These are phyloP conservation scores for Dactylonectria estremocensis DNA, from an alignment of 2,329 filamentous ascomycete species.

Conservation along the genomic window DNA sequence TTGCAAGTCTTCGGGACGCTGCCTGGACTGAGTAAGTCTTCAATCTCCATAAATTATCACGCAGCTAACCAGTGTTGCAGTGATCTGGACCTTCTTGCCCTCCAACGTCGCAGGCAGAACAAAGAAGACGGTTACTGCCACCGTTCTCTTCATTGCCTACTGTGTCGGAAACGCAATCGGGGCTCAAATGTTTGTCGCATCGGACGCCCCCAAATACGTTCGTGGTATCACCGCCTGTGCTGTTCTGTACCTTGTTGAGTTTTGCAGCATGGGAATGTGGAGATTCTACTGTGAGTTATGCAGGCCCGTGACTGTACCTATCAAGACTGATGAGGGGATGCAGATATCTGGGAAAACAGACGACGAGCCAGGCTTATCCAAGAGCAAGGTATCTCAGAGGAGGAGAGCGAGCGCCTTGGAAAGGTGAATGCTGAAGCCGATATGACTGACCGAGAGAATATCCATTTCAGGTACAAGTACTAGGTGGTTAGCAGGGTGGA, in stretches of 20 bases:
- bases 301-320: neutral
- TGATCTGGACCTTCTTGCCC: constrained; percentile 54
- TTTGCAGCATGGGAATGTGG: constrained; percentile 45
- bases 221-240: constrained; percentile 41
- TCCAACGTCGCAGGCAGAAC: constrained; percentile 58
- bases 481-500: neutral
- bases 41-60: neutral
- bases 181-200: constrained; percentile 45
- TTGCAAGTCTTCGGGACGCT: constrained; percentile 47
- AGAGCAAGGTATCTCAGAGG: constrained; percentile 44
- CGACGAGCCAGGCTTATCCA: constrained; percentile 40
- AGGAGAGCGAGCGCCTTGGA: constrained; percentile 46
- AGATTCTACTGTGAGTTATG: constrained; percentile 46
- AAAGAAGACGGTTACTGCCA: constrained; percentile 52
- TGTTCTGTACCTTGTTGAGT: constrained; percentile 47
- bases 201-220: constrained; percentile 41
- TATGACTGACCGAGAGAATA: constrained; percentile 47
- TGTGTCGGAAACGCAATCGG: constrained; percentile 44
- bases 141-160: constrained; percentile 42
- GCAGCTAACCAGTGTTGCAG: constrained; percentile 22
- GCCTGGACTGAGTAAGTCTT: constrained; percentile 45
- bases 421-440: constrained; percentile 46
- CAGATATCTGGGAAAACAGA: constrained; percentile 49
- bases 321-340: neutral
- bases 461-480: constrained; percentile 44